phyloP scores from a whole-genome alignment of 768 basidiomycete genomes.

The Suillus decipiens region DNA sequence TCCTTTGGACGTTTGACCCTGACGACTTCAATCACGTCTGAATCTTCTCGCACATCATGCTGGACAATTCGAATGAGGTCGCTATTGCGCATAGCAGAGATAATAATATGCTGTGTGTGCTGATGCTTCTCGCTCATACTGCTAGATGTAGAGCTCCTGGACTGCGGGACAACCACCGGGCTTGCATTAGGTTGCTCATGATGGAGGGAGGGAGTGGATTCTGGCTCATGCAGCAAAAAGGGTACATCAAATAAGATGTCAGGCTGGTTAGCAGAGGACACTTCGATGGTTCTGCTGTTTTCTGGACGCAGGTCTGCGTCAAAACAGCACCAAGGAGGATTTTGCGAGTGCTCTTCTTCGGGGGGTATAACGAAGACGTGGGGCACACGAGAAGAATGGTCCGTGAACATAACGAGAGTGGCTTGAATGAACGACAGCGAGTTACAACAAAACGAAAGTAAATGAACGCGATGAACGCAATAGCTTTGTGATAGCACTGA shows the following conservation, averaged over 20 bases:
- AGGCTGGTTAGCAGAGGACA: conserved; percentile 15
- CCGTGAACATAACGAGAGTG: conserved; percentile 3
- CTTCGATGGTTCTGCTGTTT: conserved; percentile 12
- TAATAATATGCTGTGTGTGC: conserved; percentile 29
- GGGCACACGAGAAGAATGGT: conserved; percentile 35
- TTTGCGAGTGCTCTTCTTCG: conserved; percentile 51
- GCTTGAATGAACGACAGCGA: conserved; percentile 21
- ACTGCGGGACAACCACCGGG: neutral
- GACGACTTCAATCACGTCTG: conserved; percentile 60
- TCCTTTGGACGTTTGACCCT: conserved; percentile 49
- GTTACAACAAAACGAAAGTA: conserved; percentile 13
- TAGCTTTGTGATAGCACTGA: conserved; percentile 8
- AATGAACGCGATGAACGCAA: conserved; percentile 6
- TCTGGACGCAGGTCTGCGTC: conserved; percentile 43
- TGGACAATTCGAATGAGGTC: conserved; percentile 16
- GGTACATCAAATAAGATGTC: conserved; percentile 39
- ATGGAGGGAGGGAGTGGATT: conserved; percentile 12
- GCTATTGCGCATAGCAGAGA: conserved; percentile 18
- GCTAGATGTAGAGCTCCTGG: conserved; percentile 9
- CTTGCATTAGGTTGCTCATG: conserved; percentile 16
- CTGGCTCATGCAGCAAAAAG: conserved; percentile 21
- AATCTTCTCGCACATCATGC: conserved; percentile 45
- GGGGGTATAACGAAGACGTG: conserved; percentile 59
- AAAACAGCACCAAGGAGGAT: conserved; percentile 59
- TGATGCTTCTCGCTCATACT: conserved; percentile 34